Percentiles rank a stretch among this genome's conserved stretches.
These are phyloP conservation scores for Ogataea degrootiae DNA, from an alignment of 805 yeast species.

Conservation along the genomic window DNA sequence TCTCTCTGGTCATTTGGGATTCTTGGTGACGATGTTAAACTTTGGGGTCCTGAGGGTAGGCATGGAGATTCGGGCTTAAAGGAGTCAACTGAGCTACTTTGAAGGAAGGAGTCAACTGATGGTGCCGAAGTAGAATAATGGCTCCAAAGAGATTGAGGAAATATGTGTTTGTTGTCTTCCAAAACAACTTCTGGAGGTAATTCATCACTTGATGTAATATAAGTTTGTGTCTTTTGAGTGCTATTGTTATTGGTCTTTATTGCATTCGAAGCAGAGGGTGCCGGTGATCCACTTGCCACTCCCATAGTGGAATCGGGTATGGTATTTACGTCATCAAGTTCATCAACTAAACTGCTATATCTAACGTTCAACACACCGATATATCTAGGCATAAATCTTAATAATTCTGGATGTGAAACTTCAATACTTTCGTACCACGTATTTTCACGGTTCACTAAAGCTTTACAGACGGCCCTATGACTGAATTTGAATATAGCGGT, in stretches of 20 bases:
- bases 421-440: slow-evolving; percentile 90
- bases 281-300: slow-evolving; percentile 2
- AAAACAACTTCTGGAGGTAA: slow-evolving; percentile 77
- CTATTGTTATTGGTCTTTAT: neutral
- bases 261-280: neutral
- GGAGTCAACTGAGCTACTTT: slow-evolving; percentile 1
- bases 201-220: slow-evolving; percentile 3
- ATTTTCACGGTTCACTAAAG: slow-evolving; percentile 85
- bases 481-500: slow-evolving; percentile 94
- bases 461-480: slow-evolving; percentile 89
- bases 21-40: slow-evolving; percentile 13
- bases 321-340: slow-evolving; percentile 16
- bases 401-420: slow-evolving; percentile 64
- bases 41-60: slow-evolving; percentile 5
- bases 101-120: slow-evolving; percentile 27
- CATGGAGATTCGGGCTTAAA: slow-evolving; percentile 2
- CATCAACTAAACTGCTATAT: slow-evolving; percentile 42
- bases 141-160: slow-evolving; percentile 74
- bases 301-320: slow-evolving; percentile 3
- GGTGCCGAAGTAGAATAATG: slow-evolving; percentile 46
- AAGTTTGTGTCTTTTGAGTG: neutral
- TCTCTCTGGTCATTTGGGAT: slow-evolving; percentile 8
- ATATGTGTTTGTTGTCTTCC: slow-evolving; percentile 87
- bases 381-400: slow-evolving; percentile 87
- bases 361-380: slow-evolving; percentile 93